phyloP scores from a whole-genome alignment of 352 stramenopile species.

The Pythium scleroteichum region DNA sequence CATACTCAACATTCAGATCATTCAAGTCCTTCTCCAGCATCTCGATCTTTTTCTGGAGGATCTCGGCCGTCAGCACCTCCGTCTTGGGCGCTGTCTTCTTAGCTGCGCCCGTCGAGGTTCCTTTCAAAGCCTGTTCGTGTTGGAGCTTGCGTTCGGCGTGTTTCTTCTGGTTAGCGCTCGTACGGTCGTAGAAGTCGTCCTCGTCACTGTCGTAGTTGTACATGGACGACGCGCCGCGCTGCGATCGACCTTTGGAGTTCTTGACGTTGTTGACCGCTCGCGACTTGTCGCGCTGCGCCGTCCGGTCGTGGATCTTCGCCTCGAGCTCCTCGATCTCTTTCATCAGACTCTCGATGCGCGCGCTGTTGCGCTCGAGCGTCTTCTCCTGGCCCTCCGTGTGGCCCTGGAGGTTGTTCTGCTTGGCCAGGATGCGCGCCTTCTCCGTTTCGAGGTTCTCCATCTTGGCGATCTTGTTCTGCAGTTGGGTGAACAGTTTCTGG shows the following conservation, averaged over 20 bases:
- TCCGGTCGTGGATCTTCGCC: slow-evolving; percentile 52
- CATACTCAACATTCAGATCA: slow-evolving; percentile 32
- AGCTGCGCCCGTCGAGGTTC: slow-evolving; percentile 24
- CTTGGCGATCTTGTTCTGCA: slow-evolving; percentile 81
- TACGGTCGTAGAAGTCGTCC: slow-evolving; percentile 82
- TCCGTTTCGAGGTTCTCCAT: slow-evolving; percentile 81
- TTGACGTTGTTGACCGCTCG: background rate
- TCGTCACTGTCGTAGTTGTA: slow-evolving; percentile 71
- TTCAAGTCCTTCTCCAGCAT: slow-evolving; percentile 39
- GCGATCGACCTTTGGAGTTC: background rate
- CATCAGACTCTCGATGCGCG: slow-evolving; percentile 53
- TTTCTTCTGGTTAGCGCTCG: slow-evolving; percentile 56
- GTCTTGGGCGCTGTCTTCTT: background rate
- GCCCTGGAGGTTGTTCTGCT: slow-evolving; percentile 62
- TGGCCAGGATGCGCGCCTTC: slow-evolving; percentile 64
- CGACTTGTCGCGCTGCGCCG: slow-evolving; percentile 45
- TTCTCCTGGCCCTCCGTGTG: slow-evolving; percentile 66
- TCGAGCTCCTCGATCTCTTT: slow-evolving; percentile 73
- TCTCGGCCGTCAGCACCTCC: slow-evolving; percentile 55
- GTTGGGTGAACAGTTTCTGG: slow-evolving; percentile 71
- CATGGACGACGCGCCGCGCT: slow-evolving; percentile 5
- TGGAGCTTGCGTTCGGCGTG: slow-evolving; percentile 29
- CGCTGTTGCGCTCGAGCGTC: slow-evolving; percentile 60
- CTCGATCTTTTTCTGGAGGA: slow-evolving; percentile 46
- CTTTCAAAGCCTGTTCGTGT: background rate